phyloP scores from a whole-genome alignment of 2,329 filamentous ascomycete genomes.

The Chaetomiaceae sp. region DNA sequence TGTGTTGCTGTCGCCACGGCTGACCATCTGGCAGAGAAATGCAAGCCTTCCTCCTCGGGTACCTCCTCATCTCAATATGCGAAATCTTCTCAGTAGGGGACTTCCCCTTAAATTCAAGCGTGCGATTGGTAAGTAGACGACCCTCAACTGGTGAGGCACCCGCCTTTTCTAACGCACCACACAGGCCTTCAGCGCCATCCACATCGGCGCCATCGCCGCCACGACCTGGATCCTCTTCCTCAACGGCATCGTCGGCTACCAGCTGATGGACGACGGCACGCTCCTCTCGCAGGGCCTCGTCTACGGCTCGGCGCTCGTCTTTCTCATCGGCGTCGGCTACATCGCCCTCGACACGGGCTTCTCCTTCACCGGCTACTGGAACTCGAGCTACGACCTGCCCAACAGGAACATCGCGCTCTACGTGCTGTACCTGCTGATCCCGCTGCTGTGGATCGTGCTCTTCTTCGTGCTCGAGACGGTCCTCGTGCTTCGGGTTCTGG shows the following conservation, averaged over 20 bases:
- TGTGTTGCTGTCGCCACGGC: background rate
- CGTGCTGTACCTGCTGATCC: constrained; percentile 86
- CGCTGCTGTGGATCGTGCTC: constrained; percentile 80
- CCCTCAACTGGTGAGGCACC: background rate
- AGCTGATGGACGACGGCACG: constrained; percentile 90
- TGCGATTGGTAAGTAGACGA: constrained; percentile 61
- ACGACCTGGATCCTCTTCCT: constrained; percentile 88
- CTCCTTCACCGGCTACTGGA: constrained; percentile 75
- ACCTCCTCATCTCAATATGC: constrained; percentile 83
- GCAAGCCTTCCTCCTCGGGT: constrained; percentile 86
- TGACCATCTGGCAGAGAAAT: constrained; percentile 66
- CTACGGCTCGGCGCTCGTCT: constrained; percentile 59
- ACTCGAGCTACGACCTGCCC: constrained; percentile 52
- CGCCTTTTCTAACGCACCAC: background rate
- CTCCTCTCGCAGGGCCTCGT: constrained; percentile 75
- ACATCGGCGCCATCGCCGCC: constrained; percentile 83
- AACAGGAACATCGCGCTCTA: constrained; percentile 83
- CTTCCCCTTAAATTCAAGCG: constrained; percentile 68
- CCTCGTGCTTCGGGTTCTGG: constrained; percentile 79
- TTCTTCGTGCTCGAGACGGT: constrained; percentile 82
- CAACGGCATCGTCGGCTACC: constrained; percentile 88
- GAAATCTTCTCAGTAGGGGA: constrained; percentile 95
- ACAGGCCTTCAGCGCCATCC: constrained; percentile 82
- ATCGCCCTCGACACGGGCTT: constrained; percentile 93
- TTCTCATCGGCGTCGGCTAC: constrained; percentile 90